phyloP scores from a whole-genome alignment of 345 rosid genomes.

The Angophora floribunda region DNA sequence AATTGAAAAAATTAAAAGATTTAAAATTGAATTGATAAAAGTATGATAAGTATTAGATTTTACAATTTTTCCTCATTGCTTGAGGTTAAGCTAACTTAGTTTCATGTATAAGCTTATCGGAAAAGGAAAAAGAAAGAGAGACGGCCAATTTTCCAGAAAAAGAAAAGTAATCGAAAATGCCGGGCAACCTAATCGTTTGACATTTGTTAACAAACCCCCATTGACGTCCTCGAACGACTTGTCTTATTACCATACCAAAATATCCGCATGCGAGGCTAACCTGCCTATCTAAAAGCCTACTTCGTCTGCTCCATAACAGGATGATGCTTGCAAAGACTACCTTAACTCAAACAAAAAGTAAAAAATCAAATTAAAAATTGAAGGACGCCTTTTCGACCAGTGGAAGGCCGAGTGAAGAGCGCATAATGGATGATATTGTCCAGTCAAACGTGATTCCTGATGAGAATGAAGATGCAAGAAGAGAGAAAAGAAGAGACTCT shows the following conservation, averaged over 20 bases:
- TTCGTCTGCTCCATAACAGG: background rate
- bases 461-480: background rate
- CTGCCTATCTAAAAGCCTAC: background rate
- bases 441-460: background rate
- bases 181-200: background rate
- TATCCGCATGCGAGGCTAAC: background rate
- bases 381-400: background rate
- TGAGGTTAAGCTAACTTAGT: background rate
- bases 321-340: background rate
- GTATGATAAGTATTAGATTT: background rate
- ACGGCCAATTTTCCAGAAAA: background rate
- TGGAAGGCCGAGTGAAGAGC: background rate
- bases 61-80: too few species aligned
- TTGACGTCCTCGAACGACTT: background rate
- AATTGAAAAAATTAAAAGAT: too few species aligned
- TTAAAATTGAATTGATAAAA: background rate
- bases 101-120: background rate
- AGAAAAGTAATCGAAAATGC: background rate
- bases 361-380: background rate
- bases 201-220: background rate
- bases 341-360: background rate
- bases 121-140: background rate
- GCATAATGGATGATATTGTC: background rate
- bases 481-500: background rate
- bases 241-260: background rate